phyloP scores from a whole-genome alignment of 108 stramenopile species.

The Stephanodiscus minutulus region DNA sequence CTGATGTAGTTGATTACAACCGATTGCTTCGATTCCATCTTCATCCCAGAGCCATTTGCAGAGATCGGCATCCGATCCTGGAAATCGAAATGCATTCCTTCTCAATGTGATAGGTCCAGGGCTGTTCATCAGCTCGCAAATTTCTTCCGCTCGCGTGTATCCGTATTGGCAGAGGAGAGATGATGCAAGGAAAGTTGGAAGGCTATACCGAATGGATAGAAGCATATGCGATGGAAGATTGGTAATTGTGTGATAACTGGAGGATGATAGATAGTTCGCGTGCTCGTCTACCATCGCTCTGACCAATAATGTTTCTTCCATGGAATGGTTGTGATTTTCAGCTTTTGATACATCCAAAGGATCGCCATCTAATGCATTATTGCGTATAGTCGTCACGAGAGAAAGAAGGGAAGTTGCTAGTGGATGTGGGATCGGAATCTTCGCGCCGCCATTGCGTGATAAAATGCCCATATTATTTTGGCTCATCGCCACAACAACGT shows the following conservation, averaged over 20 bases:
- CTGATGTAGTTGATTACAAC: constrained; percentile 6
- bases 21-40: constrained; percentile 32
- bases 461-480: not conserved
- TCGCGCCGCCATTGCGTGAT: not conserved
- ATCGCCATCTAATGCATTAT: not conserved
- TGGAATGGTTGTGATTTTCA: not conserved
- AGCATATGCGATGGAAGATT: constrained; percentile 8
- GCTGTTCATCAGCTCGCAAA: constrained; percentile 24
- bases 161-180: constrained; percentile 42
- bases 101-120: constrained; percentile 47
- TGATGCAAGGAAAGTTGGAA: constrained; percentile 32
- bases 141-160: constrained; percentile 17
- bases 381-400: not conserved
- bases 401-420: constrained; percentile 23
- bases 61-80: constrained; percentile 37
- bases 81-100: constrained; percentile 43
- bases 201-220: constrained; percentile 34
- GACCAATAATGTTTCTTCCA: constrained; percentile 14
- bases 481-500: constrained; percentile 12
- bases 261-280: constrained; percentile 20
- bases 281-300: constrained; percentile 41
- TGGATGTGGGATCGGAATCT: constrained; percentile 37
- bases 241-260: not conserved
- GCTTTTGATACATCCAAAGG: not conserved
- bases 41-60: constrained; percentile 29